Evolutionary conservation across 2,329 filamentous ascomycete species (phyloP).

Genomic region (Microdochium paspali): DNA sequence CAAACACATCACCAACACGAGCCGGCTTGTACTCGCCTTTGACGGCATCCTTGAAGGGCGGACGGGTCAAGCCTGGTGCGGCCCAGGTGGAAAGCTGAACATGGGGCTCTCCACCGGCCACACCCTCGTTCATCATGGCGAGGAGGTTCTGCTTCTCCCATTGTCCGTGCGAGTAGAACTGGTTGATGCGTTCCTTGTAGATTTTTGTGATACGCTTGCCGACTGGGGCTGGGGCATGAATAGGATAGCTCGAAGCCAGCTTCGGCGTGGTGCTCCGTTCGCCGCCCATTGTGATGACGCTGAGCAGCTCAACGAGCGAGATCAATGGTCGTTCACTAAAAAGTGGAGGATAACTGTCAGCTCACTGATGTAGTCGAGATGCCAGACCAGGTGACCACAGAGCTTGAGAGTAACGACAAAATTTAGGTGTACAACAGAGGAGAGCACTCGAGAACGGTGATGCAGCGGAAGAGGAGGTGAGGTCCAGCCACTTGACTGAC

Average conservation of each 20-base stretch:
- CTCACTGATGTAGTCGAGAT: not conserved
- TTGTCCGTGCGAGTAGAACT: conserved; percentile 73
- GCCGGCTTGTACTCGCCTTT: conserved; percentile 66
- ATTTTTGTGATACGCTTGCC: conserved; percentile 79
- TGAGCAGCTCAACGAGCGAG: conserved; percentile 1
- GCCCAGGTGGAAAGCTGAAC: conserved; percentile 83
- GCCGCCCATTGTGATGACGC: conserved; percentile 37
- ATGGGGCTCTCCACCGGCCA: conserved; percentile 58
- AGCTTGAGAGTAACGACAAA: not conserved
- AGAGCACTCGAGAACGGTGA: not conserved
- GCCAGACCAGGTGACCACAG: not conserved
- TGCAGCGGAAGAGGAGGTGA: not conserved
- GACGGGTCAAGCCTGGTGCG: conserved; percentile 68
- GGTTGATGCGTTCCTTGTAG: conserved; percentile 72
- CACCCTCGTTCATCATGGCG: conserved; percentile 64
- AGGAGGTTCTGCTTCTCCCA: conserved; percentile 68
- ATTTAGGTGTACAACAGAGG: not conserved
- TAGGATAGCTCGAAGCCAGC: conserved; percentile 40
- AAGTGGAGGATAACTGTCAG: not conserved
- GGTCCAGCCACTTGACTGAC: not conserved
- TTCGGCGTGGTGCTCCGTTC: conserved; percentile 29
- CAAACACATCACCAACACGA: conserved; percentile 69
- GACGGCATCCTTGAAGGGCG: conserved; percentile 78
- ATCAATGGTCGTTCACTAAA: not conserved
- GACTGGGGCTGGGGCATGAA: conserved; percentile 41